Evolutionary conservation across 2,329 filamentous ascomycete genomes (phyloP).

Genomic region (Exophiala phaeomuriformis): DNA sequence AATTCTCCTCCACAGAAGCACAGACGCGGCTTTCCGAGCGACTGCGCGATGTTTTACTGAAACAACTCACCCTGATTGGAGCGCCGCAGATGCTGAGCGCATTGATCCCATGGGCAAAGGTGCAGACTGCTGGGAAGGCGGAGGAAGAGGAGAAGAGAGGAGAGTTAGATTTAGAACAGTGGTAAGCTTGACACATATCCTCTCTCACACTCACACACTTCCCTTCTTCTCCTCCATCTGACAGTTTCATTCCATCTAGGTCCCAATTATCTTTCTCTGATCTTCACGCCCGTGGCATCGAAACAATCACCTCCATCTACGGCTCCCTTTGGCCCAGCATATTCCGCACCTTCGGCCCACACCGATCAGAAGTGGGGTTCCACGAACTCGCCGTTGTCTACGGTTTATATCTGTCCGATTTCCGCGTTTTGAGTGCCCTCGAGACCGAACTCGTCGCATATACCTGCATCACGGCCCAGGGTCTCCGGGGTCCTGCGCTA

Average conservation of each 20-base stretch:
- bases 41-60: constrained; percentile 31
- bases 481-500: constrained; percentile 36
- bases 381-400: constrained; percentile 72
- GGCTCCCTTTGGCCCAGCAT: constrained; percentile 29
- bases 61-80: constrained; percentile 31
- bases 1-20: constrained; percentile 12
- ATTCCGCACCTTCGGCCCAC: constrained; percentile 30
- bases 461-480: constrained; percentile 41
- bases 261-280: constrained; percentile 23
- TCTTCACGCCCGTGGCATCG: constrained; percentile 29
- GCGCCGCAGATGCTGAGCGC: constrained; percentile 31
- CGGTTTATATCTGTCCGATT: constrained; percentile 44
- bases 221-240: no score
- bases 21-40: constrained; percentile 15
- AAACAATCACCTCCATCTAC: constrained; percentile 31
- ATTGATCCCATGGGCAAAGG: constrained; percentile 29
- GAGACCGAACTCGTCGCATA: constrained; percentile 42
- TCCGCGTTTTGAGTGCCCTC: constrained; percentile 35
- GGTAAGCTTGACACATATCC: constrained; percentile 9
- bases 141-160: constrained; percentile 14
- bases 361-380: constrained; percentile 50
- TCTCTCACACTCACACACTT: no score
- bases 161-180: constrained; percentile 14
- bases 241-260: constrained; percentile 9
- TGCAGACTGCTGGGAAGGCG: constrained; percentile 24